phyloP scores from a whole-genome alignment of 148 eudicot genomes.

The Amaranthus hypochondriacus region DNA sequence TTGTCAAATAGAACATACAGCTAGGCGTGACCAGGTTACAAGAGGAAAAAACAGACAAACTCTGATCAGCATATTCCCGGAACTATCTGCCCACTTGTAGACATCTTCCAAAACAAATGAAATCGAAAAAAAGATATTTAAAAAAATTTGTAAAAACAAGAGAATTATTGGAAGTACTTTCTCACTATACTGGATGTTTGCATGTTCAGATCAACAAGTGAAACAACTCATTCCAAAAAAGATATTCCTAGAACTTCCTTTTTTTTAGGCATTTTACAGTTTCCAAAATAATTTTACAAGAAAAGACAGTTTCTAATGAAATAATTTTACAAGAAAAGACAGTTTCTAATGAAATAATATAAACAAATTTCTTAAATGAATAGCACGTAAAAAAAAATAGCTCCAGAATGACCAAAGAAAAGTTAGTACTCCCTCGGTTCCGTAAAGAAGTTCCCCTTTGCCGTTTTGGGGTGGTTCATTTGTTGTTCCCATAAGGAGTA shows the following conservation, averaged over 20 bases:
- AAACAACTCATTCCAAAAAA: background rate
- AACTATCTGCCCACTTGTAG: conserved; percentile 72
- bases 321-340: background rate
- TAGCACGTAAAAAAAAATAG: background rate
- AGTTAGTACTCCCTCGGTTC: no score
- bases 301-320: background rate
- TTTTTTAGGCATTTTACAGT: background rate
- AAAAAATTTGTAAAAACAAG: background rate
- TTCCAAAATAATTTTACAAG: background rate
- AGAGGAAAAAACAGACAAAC: conserved; percentile 87
- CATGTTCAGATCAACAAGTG: background rate
- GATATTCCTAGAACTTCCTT: background rate
- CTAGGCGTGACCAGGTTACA: conserved; percentile 76
- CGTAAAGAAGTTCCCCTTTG: no score
- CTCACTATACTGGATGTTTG: background rate
- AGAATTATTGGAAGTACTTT: background rate
- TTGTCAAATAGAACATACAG: conserved; percentile 37
- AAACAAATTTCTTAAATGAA: no score
- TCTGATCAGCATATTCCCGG: conserved; percentile 73
- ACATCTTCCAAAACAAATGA: conserved; percentile 58
- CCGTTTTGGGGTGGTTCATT: no score
- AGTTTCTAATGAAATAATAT: background rate
- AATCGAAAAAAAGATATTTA: background rate
- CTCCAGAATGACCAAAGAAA: background rate
- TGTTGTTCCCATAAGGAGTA: no score